These are phyloP conservation scores for Blastomyces parvus DNA, from an alignment of 2,329 filamentous ascomycete species.

Conservation along the genomic window DNA sequence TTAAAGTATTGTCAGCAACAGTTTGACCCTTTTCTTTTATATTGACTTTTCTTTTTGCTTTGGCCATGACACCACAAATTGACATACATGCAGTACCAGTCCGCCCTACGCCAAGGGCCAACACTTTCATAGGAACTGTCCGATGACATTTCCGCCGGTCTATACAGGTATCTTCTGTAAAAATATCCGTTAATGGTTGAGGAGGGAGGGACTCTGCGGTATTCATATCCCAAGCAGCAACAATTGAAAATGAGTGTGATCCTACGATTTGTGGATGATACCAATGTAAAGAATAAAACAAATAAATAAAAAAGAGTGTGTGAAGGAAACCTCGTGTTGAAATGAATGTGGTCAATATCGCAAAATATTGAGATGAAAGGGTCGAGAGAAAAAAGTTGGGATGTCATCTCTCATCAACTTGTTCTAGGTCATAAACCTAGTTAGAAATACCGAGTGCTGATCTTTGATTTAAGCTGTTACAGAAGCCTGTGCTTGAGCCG, in stretches of 20 bases:
- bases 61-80: not conserved
- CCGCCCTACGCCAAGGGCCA: slow-evolving; percentile 58
- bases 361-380: not conserved
- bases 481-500: not conserved
- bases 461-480: not conserved
- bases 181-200: slow-evolving; percentile 39
- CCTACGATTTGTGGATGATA: not conserved
- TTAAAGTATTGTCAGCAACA: slow-evolving; percentile 8
- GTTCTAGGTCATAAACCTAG: slow-evolving; percentile 1
- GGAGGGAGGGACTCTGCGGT: slow-evolving; percentile 30
- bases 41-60: not conserved
- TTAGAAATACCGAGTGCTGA: not conserved
- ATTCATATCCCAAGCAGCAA: not conserved
- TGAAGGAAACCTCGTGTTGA: not conserved
- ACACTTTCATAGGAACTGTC: slow-evolving; percentile 61
- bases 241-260: not conserved
- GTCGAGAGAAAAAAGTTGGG: not conserved
- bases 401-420: not conserved
- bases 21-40: slow-evolving; percentile 4
- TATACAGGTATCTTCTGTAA: slow-evolving; percentile 59
- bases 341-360: not conserved
- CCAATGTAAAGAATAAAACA: not conserved
- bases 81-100: slow-evolving; percentile 60
- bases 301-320: not conserved
- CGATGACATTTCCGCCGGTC: slow-evolving; percentile 56